phyloP scores from a whole-genome alignment of 208 protist species.

The Crithidia expoeki region DNA sequence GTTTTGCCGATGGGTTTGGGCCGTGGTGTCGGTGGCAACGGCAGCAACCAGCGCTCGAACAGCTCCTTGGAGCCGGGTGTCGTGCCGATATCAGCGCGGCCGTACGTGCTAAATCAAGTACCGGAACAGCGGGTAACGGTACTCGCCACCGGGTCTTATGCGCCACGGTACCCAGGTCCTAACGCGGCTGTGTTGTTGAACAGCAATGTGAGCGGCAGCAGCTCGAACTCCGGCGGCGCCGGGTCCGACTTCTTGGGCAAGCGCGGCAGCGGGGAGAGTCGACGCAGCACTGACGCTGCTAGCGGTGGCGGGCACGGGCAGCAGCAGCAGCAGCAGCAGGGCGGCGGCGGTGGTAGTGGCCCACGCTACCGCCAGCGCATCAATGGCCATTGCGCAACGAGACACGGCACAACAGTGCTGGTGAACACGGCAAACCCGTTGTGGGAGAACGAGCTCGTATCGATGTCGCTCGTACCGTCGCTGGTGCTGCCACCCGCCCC shows the following conservation, averaged over 20 bases:
- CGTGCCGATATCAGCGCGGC: constrained; percentile 11
- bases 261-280: constrained; percentile 4
- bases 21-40: neutral
- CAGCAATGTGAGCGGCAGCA: neutral
- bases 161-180: neutral
- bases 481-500: constrained; percentile 15
- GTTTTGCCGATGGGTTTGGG: neutral
- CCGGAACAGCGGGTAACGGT: constrained; percentile 30
- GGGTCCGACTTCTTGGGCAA: neutral
- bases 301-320: neutral
- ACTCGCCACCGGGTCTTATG: neutral
- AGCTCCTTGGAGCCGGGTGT: constrained; percentile 14
- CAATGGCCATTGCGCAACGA: neutral
- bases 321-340: neutral
- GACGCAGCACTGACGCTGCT: neutral
- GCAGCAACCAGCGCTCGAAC: constrained; percentile 3
- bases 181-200: neutral
- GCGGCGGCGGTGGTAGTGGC: neutral
- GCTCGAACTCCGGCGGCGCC: neutral
- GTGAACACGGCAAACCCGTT: neutral
- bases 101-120: constrained; percentile 35
- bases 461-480: constrained; percentile 18
- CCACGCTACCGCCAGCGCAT: constrained; percentile 6
- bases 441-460: constrained; percentile 6
- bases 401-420: constrained; percentile 5